Conservation (phyloP, 371 early-diverging fungal genomes). For the Vairimorpha ceranae region DNA sequence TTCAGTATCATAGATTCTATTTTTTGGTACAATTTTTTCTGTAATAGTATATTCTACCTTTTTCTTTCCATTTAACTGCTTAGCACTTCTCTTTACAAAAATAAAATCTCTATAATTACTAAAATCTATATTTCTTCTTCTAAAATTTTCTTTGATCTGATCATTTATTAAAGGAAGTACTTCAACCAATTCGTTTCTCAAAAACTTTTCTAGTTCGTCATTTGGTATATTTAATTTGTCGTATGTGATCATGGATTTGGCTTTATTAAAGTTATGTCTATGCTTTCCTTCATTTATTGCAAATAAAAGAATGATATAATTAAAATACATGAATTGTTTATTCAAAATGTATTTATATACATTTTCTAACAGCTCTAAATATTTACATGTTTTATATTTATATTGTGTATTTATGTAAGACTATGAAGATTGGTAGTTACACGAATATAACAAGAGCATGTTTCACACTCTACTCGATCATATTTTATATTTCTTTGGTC, state of each 20-base stretch:
- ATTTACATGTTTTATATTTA: too few species aligned
- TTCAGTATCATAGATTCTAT: neutral
- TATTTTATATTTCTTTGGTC: neutral
- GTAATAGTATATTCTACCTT: neutral
- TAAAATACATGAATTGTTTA: too few species aligned
- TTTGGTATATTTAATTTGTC: neutral
- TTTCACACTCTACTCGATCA: slow-evolving; percentile 8
- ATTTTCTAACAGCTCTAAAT: too few species aligned
- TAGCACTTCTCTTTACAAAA: neutral
- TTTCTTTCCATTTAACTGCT: neutral
- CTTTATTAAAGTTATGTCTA: neutral
- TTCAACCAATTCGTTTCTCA: neutral
- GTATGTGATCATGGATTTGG: neutral
- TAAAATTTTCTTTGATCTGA: neutral
- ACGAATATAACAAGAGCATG: slow-evolving; percentile 4
- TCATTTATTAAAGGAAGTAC: neutral
- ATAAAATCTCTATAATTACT: neutral
- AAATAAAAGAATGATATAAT: too few species aligned
- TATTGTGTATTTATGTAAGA: too few species aligned
- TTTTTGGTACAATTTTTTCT: neutral
- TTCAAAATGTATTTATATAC: too few species aligned
- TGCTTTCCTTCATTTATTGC: neutral
- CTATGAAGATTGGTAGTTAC: too few species aligned
- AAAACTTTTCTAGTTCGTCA: neutral
- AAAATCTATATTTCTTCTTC: neutral